Evolutionary conservation across 495 filamentous ascomycete species (phyloP), one percentile per base, ranked within the genome.

Genomic region (Xylaria sp.): DNA sequence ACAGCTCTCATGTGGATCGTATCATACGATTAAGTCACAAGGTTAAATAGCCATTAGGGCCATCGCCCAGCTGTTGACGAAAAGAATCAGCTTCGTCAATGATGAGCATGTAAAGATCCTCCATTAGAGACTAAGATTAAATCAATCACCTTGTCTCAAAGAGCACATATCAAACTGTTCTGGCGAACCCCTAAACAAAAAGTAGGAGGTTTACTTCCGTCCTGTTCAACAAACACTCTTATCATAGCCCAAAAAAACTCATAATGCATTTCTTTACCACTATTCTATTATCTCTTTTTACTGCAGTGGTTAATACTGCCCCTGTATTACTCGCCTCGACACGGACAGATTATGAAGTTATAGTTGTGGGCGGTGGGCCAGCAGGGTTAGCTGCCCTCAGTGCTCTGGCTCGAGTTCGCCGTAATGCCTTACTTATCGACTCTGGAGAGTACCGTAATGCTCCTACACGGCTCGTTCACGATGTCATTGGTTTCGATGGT

Each of bases 401-500:
- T 71, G 85, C 84, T 70, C 82, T 88, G 8, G 85, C 84, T 17
- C 84, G 87, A 5, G 86, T 88, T 11, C 81, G 83, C 9, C 79
- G 87, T 14, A 83, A 78, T 33, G 82, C 84, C 1, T 78, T 86
- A 17, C 67, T 89, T 44, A 85, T 88, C 71, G 87, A 89, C 73
- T 86, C 83, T 46, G 81, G 82, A 35, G 79, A 86, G 19, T 89
- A 89, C 69, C 85, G 87, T 62, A 89, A 89, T 74, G 81, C 61
- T n/a, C 78, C 82, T 5, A 87, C 86, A 0, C 75, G 85, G 26
- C 81, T 85, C 53, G 85, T 88, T 85, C 87, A 89, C 75, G 87
- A 88, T 71, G 86, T 88, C 3, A 81, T 88, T 50, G 86, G 86
- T 7, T 87, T 86, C 69, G 87, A 89, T 70, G 86, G 87, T 88